Evolutionary conservation across 306 rosid genomes (phyloP).

Genomic region (Hippophae gyantsensis): DNA sequence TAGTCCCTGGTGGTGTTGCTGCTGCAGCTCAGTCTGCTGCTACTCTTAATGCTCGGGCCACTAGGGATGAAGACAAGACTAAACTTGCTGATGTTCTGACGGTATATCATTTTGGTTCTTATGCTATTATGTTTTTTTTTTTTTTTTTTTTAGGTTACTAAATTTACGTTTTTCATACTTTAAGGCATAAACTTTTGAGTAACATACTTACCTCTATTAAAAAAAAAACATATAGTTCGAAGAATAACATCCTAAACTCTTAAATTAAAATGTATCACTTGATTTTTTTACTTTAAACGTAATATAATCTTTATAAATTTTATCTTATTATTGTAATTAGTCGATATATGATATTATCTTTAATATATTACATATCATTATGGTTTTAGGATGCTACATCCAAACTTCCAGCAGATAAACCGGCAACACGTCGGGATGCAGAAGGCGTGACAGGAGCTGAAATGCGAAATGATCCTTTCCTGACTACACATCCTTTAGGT

Average conservation of each 20-base stretch:
- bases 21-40: constrained; percentile 71
- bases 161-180: too few species aligned
- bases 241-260: too few species aligned
- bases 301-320: background rate
- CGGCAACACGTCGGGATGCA: constrained; percentile 49
- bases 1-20: constrained; percentile 56
- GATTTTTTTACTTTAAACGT: background rate
- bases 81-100: constrained; percentile 50
- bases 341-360: background rate
- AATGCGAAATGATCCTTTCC: constrained; percentile 58
- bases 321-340: background rate
- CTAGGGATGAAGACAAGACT: constrained; percentile 40
- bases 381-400: constrained; percentile 37
- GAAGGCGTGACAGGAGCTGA: constrained; percentile 63
- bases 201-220: too few species aligned
- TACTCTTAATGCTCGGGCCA: constrained; percentile 39
- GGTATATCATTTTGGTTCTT: constrained; percentile 10
- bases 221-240: too few species aligned
- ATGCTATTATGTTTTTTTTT: too few species aligned
- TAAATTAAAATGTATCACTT: too few species aligned
- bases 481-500: constrained; percentile 55
- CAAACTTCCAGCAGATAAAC: constrained; percentile 45
- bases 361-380: background rate
- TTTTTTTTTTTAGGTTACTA: too few species aligned
- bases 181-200: too few species aligned